These are phyloP conservation scores for Mycena olivaceomarginata DNA, from an alignment of 768 basidiomycete genomes.

Conservation along the genomic window DNA sequence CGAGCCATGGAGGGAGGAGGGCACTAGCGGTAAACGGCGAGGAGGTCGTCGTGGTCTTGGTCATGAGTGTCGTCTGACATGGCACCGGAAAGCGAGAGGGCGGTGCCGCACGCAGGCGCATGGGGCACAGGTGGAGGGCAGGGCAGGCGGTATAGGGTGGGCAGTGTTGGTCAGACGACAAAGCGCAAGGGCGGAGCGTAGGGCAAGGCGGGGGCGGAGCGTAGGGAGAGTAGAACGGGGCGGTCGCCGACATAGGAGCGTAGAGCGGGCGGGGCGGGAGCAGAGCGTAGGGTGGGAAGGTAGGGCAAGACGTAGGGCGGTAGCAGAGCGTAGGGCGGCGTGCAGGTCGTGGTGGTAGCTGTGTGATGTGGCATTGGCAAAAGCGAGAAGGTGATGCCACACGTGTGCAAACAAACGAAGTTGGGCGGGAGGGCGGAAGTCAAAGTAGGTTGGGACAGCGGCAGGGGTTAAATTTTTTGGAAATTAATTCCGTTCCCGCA, in stretches of 20 bases:
- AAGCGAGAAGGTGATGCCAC: background rate
- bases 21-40: no score
- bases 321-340: background rate
- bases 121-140: no score
- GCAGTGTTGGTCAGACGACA: background rate
- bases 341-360: background rate
- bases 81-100: no score
- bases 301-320: background rate
- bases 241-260: background rate
- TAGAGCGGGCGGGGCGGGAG: background rate
- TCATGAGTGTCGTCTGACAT: no score
- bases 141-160: slow-evolving; percentile 1
- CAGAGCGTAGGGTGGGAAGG: background rate
- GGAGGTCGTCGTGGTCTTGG: no score
- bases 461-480: no score
- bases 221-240: background rate
- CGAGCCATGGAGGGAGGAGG: no score
- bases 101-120: no score
- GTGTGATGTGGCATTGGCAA: background rate
- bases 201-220: background rate
- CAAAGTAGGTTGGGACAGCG: background rate
- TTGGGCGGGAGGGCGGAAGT: no score
- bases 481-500: no score
- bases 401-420: background rate
- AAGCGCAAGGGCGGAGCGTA: background rate